These are phyloP conservation scores for Podila horticola DNA, from an alignment of 192 early-diverging fungal genomes.

Conservation along the genomic window DNA sequence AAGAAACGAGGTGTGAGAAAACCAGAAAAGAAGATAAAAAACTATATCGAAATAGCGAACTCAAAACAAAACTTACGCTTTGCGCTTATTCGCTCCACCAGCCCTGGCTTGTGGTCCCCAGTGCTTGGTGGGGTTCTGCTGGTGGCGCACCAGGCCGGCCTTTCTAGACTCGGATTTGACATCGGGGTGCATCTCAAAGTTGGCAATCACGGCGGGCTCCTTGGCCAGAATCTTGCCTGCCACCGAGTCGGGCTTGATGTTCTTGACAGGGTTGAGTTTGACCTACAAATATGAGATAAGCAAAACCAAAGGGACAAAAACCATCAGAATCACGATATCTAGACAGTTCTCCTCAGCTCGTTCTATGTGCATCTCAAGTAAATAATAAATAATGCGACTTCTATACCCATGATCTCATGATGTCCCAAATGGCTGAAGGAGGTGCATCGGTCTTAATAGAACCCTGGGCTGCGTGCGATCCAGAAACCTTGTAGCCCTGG, in stretches of 20 bases:
- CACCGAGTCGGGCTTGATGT: constrained; percentile 71
- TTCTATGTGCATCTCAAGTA: no score
- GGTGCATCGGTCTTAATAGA: constrained; percentile 97
- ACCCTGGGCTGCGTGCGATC: constrained; percentile 80
- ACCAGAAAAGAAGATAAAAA: neutral
- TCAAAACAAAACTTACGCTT: constrained; percentile 38
- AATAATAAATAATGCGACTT: neutral
- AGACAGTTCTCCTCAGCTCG: neutral
- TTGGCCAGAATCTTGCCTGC: constrained; percentile 73
- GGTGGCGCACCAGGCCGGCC: constrained; percentile 90
- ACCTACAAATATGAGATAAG: constrained; percentile 47
- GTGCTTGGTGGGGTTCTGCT: constrained; percentile 93
- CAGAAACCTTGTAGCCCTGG: constrained; percentile 88
- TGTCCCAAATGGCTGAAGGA: constrained; percentile 88
- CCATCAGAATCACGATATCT: neutral
- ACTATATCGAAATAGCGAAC: neutral
- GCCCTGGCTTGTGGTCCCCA: constrained; percentile 97
- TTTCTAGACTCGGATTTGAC: constrained; percentile 80
- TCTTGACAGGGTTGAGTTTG: constrained; percentile 77
- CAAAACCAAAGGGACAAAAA: neutral
- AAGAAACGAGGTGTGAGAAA: neutral
- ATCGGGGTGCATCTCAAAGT: constrained; percentile 80
- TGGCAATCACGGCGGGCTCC: constrained; percentile 63
- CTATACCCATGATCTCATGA: constrained; percentile 77
- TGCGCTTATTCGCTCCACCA: constrained; percentile 59